Percentiles rank a stretch among this genome's conserved stretches.
phyloP scores from a whole-genome alignment of 2,329 filamentous ascomycete genomes.

The Piedraia hortae region DNA sequence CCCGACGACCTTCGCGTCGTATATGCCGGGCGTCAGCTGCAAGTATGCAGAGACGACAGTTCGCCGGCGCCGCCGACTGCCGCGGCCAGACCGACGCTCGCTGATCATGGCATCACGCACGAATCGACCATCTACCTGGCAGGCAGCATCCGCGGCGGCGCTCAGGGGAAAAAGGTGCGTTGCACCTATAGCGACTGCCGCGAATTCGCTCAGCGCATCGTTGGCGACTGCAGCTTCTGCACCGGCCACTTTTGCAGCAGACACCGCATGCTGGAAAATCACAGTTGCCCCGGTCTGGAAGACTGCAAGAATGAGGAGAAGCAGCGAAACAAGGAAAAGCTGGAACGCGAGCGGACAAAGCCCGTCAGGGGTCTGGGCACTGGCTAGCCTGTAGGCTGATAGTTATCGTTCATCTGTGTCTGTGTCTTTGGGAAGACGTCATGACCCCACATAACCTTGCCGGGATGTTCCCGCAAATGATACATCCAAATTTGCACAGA shows the following conservation, averaged over 20 bases:
- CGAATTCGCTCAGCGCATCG: constrained; percentile 66
- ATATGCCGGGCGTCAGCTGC: constrained; percentile 29
- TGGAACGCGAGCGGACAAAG: constrained; percentile 77
- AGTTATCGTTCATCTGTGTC: background rate
- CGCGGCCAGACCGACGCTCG: constrained; percentile 13
- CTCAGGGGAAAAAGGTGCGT: constrained; percentile 43
- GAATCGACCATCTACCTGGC: constrained; percentile 27
- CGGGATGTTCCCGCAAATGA: too few species aligned
- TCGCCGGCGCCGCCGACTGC: too few species aligned
- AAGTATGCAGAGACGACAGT: too few species aligned
- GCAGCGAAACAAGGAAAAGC: constrained; percentile 73
- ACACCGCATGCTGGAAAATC: constrained; percentile 78
- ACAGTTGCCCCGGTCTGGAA: constrained; percentile 78
- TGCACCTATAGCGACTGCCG: constrained; percentile 81
- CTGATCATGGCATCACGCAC: constrained; percentile 21
- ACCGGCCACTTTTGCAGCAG: constrained; percentile 81
- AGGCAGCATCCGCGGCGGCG: constrained; percentile 28
- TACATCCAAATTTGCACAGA: too few species aligned
- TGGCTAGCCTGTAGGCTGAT: background rate
- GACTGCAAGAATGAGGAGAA: constrained; percentile 96
- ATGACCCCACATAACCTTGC: too few species aligned
- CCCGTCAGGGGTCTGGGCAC: constrained; percentile 64
- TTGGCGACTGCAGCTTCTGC: constrained; percentile 92
- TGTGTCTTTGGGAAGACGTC: too few species aligned
- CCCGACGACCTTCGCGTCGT: constrained; percentile 26